Evolutionary conservation across 768 basidiomycete genomes (phyloP).

Genomic region (Leccinum disarticulatum): DNA sequence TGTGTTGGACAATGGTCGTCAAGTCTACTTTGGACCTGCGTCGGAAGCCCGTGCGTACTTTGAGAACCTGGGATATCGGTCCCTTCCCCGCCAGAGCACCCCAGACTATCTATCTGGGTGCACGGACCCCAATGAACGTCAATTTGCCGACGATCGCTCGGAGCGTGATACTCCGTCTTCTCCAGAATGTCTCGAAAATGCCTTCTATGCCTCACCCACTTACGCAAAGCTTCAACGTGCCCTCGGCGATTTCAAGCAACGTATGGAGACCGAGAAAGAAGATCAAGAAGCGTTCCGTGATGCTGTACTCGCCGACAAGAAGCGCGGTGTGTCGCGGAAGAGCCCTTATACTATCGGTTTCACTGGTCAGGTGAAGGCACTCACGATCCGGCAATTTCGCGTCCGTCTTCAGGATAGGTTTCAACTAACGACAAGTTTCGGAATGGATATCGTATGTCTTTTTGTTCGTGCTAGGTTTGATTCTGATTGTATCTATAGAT

Average conservation of each 20-base stretch:
- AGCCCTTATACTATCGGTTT: constrained; percentile 85
- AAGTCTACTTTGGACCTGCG: constrained; percentile 79
- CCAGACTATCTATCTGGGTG: constrained; percentile 85
- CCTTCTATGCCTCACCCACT: constrained; percentile 53
- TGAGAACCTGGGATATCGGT: constrained; percentile 65
- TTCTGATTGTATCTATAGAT: constrained; percentile 10
- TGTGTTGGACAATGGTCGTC: constrained; percentile 76
- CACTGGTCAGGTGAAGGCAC: constrained; percentile 65
- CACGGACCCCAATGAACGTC: constrained; percentile 85
- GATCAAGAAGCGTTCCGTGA: constrained; percentile 78
- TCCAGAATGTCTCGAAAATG: constrained; percentile 64
- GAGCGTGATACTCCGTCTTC: constrained; percentile 57
- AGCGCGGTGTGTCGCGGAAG: constrained; percentile 70
- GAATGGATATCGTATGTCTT: constrained; percentile 54
- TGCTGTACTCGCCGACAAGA: constrained; percentile 76
- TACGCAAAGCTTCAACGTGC: constrained; percentile 43
- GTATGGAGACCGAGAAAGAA: constrained; percentile 57
- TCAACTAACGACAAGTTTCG: constrained; percentile 70
- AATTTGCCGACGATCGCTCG: constrained; percentile 64
- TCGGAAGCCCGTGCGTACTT: constrained; percentile 79
- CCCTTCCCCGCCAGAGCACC: constrained; percentile 80
- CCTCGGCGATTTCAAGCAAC: constrained; percentile 54
- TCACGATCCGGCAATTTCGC: constrained; percentile 73
- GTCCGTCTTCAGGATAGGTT: constrained; percentile 74
- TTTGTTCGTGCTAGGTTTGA: neutral